Evolutionary conservation across 176 grass and related monocot species (phyloP).

Genomic region (Puya raimondii): DNA sequence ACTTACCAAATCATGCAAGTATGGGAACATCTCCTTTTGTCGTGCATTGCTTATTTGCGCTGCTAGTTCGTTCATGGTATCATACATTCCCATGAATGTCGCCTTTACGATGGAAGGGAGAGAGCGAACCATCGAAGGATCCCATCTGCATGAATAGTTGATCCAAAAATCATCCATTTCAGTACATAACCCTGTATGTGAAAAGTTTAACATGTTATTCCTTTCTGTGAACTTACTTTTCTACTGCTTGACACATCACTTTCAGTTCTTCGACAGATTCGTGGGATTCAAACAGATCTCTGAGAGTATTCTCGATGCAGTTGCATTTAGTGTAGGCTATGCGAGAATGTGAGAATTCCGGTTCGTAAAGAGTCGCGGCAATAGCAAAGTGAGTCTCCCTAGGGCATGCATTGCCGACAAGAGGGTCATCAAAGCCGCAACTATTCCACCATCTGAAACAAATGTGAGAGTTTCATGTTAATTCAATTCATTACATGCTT

Average conservation of each 20-base stretch:
- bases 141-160: conserved; percentile 14
- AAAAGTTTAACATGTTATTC: background rate
- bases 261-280: conserved; percentile 12
- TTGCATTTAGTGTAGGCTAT: conserved; percentile 34
- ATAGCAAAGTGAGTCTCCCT: conserved; percentile 29
- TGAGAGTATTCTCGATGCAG: conserved; percentile 24
- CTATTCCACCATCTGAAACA: conserved; percentile 27
- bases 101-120: conserved; percentile 11
- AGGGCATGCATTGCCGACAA: background rate
- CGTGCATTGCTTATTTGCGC: conserved; percentile 12
- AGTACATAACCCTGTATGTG: background rate
- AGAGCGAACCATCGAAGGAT: conserved; percentile 17
- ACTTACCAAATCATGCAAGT: conserved; percentile 26
- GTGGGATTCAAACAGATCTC: conserved; percentile 23
- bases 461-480: background rate
- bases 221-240: background rate
- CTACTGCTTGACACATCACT: conserved; percentile 16
- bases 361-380: conserved; percentile 26
- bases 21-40: conserved; percentile 13
- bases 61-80: conserved; percentile 14
- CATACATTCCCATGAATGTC: conserved; percentile 4
- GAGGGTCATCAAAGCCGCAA: conserved; percentile 9
- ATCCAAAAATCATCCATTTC: background rate
- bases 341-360: conserved; percentile 7
- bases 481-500: background rate